These are phyloP conservation scores for Kwoniella botswanensis DNA, from an alignment of 768 basidiomycete genomes.

Conservation along the genomic window DNA sequence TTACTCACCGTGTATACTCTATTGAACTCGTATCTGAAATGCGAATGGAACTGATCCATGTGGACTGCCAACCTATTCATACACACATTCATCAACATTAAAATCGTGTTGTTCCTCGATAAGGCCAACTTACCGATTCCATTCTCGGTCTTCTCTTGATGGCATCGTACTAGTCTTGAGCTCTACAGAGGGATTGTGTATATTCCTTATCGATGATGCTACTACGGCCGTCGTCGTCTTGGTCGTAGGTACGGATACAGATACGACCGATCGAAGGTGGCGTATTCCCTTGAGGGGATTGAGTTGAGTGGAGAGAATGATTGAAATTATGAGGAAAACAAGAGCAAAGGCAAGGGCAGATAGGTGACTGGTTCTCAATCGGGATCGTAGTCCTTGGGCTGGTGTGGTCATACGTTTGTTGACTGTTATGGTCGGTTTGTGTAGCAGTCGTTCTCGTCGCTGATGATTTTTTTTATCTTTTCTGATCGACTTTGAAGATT, in stretches of 20 bases:
- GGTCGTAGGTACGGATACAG: background rate
- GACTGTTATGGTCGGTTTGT: too few species aligned
- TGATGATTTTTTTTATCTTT: background rate
- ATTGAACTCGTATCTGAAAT: constrained; percentile 52
- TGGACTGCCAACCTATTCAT: constrained; percentile 41
- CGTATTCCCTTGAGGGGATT: background rate
- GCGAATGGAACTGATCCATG: constrained; percentile 52
- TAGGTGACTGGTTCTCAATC: too few species aligned
- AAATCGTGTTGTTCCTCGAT: background rate
- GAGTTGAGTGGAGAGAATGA: background rate
- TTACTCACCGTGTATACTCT: constrained; percentile 48
- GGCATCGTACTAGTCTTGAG: constrained; percentile 9
- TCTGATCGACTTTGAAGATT: background rate
- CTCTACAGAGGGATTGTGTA: too few species aligned
- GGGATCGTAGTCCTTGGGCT: too few species aligned
- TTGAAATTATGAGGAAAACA: background rate
- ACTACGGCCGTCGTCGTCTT: background rate
- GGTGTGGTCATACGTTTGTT: too few species aligned
- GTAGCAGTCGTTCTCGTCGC: background rate
- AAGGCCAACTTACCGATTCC: constrained; percentile 24
- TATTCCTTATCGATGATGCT: too few species aligned
- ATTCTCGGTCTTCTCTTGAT: constrained; percentile 26
- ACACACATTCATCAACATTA: constrained; percentile 11
- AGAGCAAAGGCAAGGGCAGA: background rate
- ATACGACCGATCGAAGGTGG: background rate